Evolutionary conservation across 345 rosid species (phyloP).

Genomic region (Eutrema heterophyllum): DNA sequence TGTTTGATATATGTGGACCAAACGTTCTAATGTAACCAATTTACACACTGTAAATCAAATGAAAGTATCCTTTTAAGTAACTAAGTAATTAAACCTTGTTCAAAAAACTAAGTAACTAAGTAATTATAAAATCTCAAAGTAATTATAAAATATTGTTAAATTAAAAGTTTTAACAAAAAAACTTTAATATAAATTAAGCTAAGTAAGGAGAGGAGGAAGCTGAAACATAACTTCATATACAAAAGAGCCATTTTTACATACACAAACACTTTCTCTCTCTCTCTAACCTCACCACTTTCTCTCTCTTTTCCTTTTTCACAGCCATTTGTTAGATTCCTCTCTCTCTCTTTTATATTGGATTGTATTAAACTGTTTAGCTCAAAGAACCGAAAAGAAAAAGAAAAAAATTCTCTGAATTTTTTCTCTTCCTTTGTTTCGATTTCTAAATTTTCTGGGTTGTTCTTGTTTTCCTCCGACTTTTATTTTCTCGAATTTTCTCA

Average conservation of each 20-base stretch:
- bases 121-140: constrained; percentile 1
- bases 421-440: constrained; percentile 5
- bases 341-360: constrained; percentile 44
- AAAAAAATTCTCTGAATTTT: not conserved
- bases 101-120: not conserved
- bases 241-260: constrained; percentile 14
- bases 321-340: constrained; percentile 75
- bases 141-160: not conserved
- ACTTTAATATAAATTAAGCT: not conserved
- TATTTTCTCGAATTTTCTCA: constrained; percentile 3
- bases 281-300: constrained; percentile 26
- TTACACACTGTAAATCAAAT: not conserved
- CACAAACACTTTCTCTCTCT: constrained; percentile 12
- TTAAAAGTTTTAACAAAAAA: not conserved
- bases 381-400: constrained; percentile 19
- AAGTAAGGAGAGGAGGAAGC: constrained; percentile 25
- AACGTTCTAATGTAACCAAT: not conserved
- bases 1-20: not conserved
- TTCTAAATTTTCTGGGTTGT: constrained; percentile 22
- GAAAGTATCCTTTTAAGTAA: not conserved
- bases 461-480: not conserved
- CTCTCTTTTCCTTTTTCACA: constrained; percentile 37
- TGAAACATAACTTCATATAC: constrained; percentile 26
- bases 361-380: constrained; percentile 40
- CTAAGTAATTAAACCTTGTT: not conserved